phyloP scores from a whole-genome alignment of 2,329 filamentous ascomycete species.

The Apiospora rasikravindrae region DNA sequence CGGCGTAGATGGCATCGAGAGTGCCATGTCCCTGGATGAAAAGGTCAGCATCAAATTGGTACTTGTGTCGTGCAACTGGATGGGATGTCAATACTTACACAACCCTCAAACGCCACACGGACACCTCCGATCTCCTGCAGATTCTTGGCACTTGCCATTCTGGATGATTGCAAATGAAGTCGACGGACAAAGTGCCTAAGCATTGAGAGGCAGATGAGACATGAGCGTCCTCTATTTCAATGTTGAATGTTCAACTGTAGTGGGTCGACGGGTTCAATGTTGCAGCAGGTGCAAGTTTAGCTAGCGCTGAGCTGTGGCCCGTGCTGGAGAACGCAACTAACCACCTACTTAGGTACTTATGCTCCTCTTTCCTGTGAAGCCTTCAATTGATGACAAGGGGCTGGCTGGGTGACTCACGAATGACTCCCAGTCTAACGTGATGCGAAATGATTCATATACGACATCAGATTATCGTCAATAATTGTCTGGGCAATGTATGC shows the following conservation, averaged over 20 bases:
- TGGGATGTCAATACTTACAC: slow-evolving; percentile 54
- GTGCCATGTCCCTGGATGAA: slow-evolving; percentile 79
- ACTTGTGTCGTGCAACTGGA: neutral
- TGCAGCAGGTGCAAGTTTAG: neutral
- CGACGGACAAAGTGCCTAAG: neutral
- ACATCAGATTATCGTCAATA: neutral
- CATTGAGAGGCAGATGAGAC: neutral
- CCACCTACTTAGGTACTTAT: too few relatives aligned
- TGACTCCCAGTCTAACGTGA: neutral
- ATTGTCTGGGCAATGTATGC: neutral
- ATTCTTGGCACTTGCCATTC: neutral
- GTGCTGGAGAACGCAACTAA: neutral
- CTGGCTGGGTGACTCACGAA: neutral
- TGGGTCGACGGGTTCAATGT: neutral
- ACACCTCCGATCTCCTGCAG: slow-evolving; percentile 49
- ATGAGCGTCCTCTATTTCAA: neutral
- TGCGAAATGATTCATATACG: neutral
- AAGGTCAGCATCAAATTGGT: neutral
- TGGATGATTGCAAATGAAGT: neutral
- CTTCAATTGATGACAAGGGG: neutral
- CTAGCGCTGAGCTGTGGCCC: neutral
- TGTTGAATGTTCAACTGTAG: neutral
- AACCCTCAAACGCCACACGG: slow-evolving; percentile 83
- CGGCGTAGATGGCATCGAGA: slow-evolving; percentile 88
- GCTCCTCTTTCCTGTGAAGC: too few relatives aligned